phyloP scores from a whole-genome alignment of 2,329 filamentous ascomycete genomes.

The Hymenoscyphus repandus region DNA sequence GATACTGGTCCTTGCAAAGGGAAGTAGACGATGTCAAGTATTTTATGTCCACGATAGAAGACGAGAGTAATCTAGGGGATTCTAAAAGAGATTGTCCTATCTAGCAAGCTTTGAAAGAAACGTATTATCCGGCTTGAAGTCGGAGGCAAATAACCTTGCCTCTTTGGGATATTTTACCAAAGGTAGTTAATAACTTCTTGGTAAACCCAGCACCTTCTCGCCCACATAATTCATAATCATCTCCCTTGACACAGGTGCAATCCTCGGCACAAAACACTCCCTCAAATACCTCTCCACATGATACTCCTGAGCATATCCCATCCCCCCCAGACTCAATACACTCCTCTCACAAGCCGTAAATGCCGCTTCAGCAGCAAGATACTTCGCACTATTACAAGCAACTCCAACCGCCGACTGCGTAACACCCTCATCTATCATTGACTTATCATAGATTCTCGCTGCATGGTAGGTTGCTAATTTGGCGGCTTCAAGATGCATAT shows the following conservation, averaged over 20 bases:
- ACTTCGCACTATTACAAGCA: conserved; percentile 66
- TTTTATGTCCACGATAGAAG: too few relatives aligned
- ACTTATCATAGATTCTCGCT: conserved; percentile 54
- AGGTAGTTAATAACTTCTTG: conserved; percentile 54
- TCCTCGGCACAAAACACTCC: conserved; percentile 59
- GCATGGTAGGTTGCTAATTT: conserved; percentile 63
- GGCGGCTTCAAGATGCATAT: conserved; percentile 60
- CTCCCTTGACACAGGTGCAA: conserved; percentile 61
- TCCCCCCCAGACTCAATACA: conserved; percentile 54
- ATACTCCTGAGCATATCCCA: conserved; percentile 61
- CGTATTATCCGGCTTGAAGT: too few relatives aligned
- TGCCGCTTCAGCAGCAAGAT: conserved; percentile 60
- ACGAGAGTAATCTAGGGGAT: too few relatives aligned
- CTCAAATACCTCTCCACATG: conserved; percentile 61
- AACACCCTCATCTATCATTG: conserved; percentile 44
- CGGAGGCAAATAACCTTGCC: too few relatives aligned
- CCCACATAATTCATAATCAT: conserved; percentile 73
- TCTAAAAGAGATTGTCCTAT: too few relatives aligned
- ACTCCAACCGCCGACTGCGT: conserved; percentile 54
- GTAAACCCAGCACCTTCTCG: conserved; percentile 62
- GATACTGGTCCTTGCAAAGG: too few relatives aligned
- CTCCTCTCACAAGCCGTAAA: conserved; percentile 58
- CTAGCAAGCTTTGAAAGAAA: too few relatives aligned
- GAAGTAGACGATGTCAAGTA: too few relatives aligned
- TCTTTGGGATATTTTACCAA: too few relatives aligned